Percentiles rank a stretch among this genome's conserved stretches.
Conservation (phyloP, 768 basidiomycete species). For the Hygrophorus russula region DNA sequence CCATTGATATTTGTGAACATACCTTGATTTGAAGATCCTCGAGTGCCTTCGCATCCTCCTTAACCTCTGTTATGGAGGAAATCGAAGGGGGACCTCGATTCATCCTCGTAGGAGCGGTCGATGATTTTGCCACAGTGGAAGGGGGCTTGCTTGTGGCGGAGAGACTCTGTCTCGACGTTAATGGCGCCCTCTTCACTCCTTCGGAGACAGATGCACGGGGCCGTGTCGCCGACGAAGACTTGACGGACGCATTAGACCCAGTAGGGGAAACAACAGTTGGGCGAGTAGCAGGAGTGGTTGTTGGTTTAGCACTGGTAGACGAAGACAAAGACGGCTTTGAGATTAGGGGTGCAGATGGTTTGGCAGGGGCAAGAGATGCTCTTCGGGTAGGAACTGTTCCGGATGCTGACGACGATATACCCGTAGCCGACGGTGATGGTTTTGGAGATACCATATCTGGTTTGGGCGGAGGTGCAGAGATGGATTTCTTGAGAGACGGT, state of each 20-base stretch:
- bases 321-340: slow-evolving; percentile 28
- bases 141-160: slow-evolving; percentile 23
- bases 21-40: slow-evolving; percentile 55
- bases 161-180: slow-evolving; percentile 31
- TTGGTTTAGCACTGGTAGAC: slow-evolving; percentile 27
- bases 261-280: slow-evolving; percentile 47
- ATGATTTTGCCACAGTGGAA: slow-evolving; percentile 21
- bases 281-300: slow-evolving; percentile 26
- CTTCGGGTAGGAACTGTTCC: slow-evolving; percentile 26
- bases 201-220: slow-evolving; percentile 65
- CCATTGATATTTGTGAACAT: slow-evolving; percentile 6
- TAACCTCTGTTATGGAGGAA: slow-evolving; percentile 63
- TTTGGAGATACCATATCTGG: slow-evolving; percentile 22
- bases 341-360: slow-evolving; percentile 19
- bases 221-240: slow-evolving; percentile 31
- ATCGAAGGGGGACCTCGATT: slow-evolving; percentile 47
- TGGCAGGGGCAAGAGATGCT: slow-evolving; percentile 33
- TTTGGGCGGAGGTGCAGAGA: slow-evolving; percentile 25
- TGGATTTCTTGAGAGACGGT: slow-evolving; percentile 27
- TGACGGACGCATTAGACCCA: slow-evolving; percentile 36
- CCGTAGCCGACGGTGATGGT: slow-evolving; percentile 8
- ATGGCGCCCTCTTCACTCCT: slow-evolving; percentile 39
- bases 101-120: slow-evolving; percentile 26
- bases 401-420: slow-evolving; percentile 15
- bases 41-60: slow-evolving; percentile 45